Conservation (phyloP, 331 rosid species). For the Pyrus hybrid region DNA sequence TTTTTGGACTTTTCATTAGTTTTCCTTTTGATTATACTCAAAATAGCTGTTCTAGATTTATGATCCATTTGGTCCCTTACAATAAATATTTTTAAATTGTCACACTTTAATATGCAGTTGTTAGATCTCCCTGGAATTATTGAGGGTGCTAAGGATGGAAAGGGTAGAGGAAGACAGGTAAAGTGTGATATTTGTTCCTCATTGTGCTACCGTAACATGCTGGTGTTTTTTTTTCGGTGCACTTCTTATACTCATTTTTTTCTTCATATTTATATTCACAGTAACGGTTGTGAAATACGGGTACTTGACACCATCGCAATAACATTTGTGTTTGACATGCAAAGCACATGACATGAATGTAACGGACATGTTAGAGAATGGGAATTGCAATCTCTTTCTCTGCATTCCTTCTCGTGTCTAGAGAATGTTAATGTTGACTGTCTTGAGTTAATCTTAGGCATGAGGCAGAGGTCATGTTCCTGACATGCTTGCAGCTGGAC, state of each 20-base stretch:
- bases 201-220: not conserved
- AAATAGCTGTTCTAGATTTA: not conserved
- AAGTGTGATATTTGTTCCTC: conserved; percentile 2
- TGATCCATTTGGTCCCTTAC: too few species aligned
- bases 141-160: conserved; percentile 97
- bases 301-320: not conserved
- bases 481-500: not conserved
- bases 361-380: not conserved
- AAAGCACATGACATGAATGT: not conserved
- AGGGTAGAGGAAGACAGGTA: conserved; percentile 99
- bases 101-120: conserved; percentile 50
- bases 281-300: not conserved
- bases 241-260: not conserved
- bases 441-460: not conserved
- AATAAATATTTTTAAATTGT: not conserved
- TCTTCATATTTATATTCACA: not conserved
- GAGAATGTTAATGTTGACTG: not conserved
- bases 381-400: not conserved
- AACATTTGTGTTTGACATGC: not conserved
- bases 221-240: not conserved
- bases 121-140: conserved; percentile 98
- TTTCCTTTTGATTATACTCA: too few species aligned
- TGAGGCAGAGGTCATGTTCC: not conserved
- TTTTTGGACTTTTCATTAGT: too few species aligned
- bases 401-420: not conserved